phyloP scores from a whole-genome alignment of 345 rosid species.

The Iberis pinnata region DNA sequence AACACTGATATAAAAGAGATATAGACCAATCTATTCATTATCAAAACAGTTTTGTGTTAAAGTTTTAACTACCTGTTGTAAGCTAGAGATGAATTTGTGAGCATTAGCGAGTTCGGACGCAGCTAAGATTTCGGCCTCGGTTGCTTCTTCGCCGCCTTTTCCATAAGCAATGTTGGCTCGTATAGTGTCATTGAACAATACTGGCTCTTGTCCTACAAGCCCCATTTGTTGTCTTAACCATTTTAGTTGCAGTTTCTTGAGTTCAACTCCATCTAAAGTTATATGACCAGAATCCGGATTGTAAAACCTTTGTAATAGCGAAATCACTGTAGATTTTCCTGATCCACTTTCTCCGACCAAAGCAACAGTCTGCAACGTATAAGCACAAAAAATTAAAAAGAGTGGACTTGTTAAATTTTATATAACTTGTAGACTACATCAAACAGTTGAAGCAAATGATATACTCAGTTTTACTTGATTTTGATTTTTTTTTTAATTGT shows the following conservation, averaged over 20 bases:
- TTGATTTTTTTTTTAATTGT: too few relatives aligned
- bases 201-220: conserved; percentile 59
- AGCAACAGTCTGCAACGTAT: conserved; percentile 43
- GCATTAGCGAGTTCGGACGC: conserved; percentile 60
- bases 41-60: not conserved
- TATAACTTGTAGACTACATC: too few relatives aligned
- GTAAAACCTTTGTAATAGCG: conserved; percentile 54
- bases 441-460: too few relatives aligned
- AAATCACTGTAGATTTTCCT: conserved; percentile 58
- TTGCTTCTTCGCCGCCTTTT: conserved; percentile 40
- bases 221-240: conserved; percentile 74
- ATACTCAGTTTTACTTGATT: too few relatives aligned
- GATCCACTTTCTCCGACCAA: conserved; percentile 71
- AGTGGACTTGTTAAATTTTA: not conserved
- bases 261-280: conserved; percentile 48
- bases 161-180: conserved; percentile 62
- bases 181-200: conserved; percentile 47
- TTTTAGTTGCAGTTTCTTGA: conserved; percentile 39
- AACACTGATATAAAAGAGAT: not conserved
- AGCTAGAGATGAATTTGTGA: conserved; percentile 42
- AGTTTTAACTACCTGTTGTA: conserved; percentile 38
- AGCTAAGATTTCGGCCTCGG: conserved; percentile 46
- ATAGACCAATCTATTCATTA: too few relatives aligned
- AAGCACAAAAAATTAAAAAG: not conserved
- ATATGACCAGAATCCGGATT: conserved; percentile 50